phyloP scores from a whole-genome alignment of 768 basidiomycete species.

The Leccinellum luteum region DNA sequence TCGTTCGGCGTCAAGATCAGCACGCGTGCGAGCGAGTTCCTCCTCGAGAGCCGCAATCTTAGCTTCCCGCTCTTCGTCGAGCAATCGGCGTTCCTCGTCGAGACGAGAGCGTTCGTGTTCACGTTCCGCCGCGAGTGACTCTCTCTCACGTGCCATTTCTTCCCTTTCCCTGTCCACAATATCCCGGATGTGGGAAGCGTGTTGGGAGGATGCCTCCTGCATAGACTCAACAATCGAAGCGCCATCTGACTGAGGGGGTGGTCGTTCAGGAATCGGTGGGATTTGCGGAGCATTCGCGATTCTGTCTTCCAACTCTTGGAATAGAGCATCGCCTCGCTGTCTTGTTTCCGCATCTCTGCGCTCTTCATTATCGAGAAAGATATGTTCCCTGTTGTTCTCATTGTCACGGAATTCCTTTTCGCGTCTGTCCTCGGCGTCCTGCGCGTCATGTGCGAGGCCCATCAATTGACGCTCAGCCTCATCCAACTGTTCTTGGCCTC shows the following conservation, averaged over 20 bases:
- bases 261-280: constrained; percentile 21
- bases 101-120: constrained; percentile 47
- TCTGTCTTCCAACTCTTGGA: constrained; percentile 29
- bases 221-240: constrained; percentile 37
- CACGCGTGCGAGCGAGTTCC: constrained; percentile 54
- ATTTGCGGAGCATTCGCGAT: constrained; percentile 23
- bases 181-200: constrained; percentile 57
- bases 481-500: constrained; percentile 52
- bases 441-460: constrained; percentile 46
- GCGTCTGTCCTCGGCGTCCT: constrained; percentile 60
- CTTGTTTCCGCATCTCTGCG: constrained; percentile 56
- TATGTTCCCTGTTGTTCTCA: constrained; percentile 62
- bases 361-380: constrained; percentile 59
- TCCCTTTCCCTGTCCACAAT: constrained; percentile 59
- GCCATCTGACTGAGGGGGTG: constrained; percentile 25
- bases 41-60: constrained; percentile 62
- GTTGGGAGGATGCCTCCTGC: constrained; percentile 53
- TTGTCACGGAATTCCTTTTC: constrained; percentile 61
- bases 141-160: constrained; percentile 53
- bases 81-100: constrained; percentile 45
- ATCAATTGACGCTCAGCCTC: constrained; percentile 52
- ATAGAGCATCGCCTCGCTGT: constrained; percentile 31
- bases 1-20: constrained; percentile 63
- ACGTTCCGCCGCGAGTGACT: constrained; percentile 52
- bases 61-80: constrained; percentile 49